Conservation (phyloP, 2,329 filamentous ascomycete species). For the Scedosporium minutisporum region DNA sequence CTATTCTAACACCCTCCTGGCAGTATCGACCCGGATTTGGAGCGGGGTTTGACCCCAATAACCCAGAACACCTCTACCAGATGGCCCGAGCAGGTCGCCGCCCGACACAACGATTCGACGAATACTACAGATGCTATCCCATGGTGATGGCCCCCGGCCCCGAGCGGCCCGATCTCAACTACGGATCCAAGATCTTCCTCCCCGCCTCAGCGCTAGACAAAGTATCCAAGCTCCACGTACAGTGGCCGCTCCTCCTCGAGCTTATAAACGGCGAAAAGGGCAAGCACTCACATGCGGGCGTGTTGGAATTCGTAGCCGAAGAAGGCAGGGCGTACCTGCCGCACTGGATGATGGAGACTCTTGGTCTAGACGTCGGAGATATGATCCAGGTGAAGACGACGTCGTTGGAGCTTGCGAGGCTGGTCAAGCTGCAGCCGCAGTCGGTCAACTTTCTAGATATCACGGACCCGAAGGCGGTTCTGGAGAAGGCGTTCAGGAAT, state of each 20-base stretch:
- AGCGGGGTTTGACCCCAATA: conserved; percentile 34
- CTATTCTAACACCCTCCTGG: neutral
- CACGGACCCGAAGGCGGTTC: conserved; percentile 90
- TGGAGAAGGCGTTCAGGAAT: conserved; percentile 92
- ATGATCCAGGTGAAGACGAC: conserved; percentile 93
- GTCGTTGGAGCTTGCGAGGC: conserved; percentile 76
- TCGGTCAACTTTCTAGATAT: conserved; percentile 91
- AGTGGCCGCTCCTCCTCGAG: conserved; percentile 96
- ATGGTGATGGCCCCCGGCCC: conserved; percentile 87
- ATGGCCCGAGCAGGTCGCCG: conserved; percentile 36
- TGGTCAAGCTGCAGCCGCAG: conserved; percentile 96
- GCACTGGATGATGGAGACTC: conserved; percentile 94
- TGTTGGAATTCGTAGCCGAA: conserved; percentile 94
- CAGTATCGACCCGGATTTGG: conserved; percentile 20
- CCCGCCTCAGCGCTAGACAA: conserved; percentile 96
- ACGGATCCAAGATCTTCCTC: conserved; percentile 94
- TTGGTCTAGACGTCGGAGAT: conserved; percentile 83
- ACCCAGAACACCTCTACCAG: conserved; percentile 39
- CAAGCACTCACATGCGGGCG: conserved; percentile 82
- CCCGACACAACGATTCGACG: conserved; percentile 74
- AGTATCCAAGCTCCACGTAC: conserved; percentile 88
- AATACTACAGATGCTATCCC: conserved; percentile 97
- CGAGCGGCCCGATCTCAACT: conserved; percentile 83
- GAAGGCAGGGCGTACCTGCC: conserved; percentile 94
- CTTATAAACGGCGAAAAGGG: conserved; percentile 77